These are phyloP conservation scores for Cadophora luteo-olivacea DNA, from an alignment of 2,329 filamentous ascomycete genomes.

Conservation along the genomic window DNA sequence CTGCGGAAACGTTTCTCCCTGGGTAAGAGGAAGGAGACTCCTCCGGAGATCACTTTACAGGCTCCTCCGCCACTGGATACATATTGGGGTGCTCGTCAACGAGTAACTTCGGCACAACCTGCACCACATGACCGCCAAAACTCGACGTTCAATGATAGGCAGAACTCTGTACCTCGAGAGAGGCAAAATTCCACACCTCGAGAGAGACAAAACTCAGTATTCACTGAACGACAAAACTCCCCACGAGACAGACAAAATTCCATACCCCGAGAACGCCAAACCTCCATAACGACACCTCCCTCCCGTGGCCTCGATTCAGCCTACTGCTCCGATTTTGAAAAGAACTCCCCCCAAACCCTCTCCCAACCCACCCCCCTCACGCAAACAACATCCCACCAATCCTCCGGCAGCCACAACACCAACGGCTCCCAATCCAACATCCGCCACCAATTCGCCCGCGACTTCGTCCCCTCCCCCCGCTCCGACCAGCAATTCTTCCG, in stretches of 20 bases:
- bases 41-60: conserved; percentile 28
- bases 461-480: conserved; percentile 47
- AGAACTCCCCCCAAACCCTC: conserved; percentile 34
- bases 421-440: conserved; percentile 21
- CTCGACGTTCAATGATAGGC: not conserved
- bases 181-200: conserved; percentile 8
- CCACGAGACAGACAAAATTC: conserved; percentile 8
- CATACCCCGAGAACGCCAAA: conserved; percentile 25
- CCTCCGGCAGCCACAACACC: conserved; percentile 12
- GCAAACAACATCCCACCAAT: conserved; percentile 25
- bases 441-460: conserved; percentile 24
- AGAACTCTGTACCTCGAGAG: not conserved
- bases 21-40: conserved; percentile 36
- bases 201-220: not conserved
- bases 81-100: conserved; percentile 33
- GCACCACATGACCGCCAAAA: conserved; percentile 12
- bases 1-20: conserved; percentile 43
- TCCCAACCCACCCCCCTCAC: conserved; percentile 21
- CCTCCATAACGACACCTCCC: conserved; percentile 34
- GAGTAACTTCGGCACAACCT: conserved; percentile 24
- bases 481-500: conserved; percentile 64
- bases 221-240: conserved; percentile 1
- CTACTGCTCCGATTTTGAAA: conserved; percentile 44
- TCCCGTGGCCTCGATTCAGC: conserved; percentile 44
- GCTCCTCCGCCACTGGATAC: conserved; percentile 26